Conservation (phyloP, 176 grass and related monocot species). For the Rhynchospora breviuscula region DNA sequence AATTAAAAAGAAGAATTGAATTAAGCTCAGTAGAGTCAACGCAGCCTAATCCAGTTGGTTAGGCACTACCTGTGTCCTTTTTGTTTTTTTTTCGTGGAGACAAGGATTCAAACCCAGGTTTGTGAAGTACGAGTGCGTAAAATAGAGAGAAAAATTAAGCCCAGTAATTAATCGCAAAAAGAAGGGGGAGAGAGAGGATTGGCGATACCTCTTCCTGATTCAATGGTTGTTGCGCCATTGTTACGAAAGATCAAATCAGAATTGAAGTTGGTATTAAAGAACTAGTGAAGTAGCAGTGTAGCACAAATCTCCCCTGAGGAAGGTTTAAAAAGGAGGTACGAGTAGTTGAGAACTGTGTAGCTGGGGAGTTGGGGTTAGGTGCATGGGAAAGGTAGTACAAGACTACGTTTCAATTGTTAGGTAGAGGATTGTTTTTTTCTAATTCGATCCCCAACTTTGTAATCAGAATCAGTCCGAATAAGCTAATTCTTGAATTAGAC, state of each 20-base stretch:
- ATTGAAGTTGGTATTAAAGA: not conserved
- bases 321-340: not conserved
- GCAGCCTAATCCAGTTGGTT: not conserved
- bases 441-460: no score
- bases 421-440: no score
- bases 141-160: not conserved
- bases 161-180: not conserved
- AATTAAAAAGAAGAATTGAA: not conserved
- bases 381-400: not conserved
- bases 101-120: not conserved
- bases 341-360: not conserved
- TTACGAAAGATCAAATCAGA: not conserved
- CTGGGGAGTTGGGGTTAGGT: not conserved
- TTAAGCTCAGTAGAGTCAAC: not conserved
- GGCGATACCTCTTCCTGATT: constrained; percentile 44
- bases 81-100: no score
- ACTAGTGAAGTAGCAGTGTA: not conserved
- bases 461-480: no score
- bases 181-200: not conserved
- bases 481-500: no score
- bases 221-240: constrained; percentile 44
- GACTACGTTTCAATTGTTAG: no score
- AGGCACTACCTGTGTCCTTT: not conserved
- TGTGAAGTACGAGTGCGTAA: no score
- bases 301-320: not conserved